Conservation (phyloP, 2,329 filamentous ascomycete species). For the Scleromitrula shiraiana region DNA sequence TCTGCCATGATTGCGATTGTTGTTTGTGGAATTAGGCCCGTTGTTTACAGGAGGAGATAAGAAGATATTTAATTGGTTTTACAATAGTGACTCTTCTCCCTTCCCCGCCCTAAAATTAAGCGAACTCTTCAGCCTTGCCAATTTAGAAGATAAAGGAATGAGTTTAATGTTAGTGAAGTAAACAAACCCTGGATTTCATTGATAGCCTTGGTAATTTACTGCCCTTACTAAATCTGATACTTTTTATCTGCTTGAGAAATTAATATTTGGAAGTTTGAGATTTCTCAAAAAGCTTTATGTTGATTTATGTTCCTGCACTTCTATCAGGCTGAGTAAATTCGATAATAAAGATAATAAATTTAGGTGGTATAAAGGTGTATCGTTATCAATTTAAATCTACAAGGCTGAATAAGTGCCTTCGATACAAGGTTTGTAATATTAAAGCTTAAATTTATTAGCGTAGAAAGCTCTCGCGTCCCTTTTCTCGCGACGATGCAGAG, state of each 20-base stretch:
- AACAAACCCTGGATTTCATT: too few relatives aligned
- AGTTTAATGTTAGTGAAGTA: too few relatives aligned
- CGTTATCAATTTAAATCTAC: background rate
- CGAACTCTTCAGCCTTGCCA: conserved; percentile 5
- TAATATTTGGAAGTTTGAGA: too few relatives aligned
- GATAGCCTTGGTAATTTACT: too few relatives aligned
- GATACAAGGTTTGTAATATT: conserved; percentile 5
- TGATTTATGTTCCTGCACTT: too few relatives aligned
- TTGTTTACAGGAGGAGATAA: background rate
- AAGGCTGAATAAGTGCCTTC: conserved; percentile 6
- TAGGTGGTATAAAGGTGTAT: background rate
- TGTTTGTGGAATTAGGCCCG: background rate
- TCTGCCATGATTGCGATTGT: conserved; percentile 17
- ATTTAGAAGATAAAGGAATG: too few relatives aligned
- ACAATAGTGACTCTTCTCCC: background rate
- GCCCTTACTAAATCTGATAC: background rate
- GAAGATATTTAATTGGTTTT: background rate
- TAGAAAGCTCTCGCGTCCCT: conserved; percentile 11
- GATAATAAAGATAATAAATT: too few relatives aligned
- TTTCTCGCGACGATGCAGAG: conserved; percentile 10
- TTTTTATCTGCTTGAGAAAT: too few relatives aligned
- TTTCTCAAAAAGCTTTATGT: too few relatives aligned
- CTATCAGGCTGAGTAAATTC: too few relatives aligned
- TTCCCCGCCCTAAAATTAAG: conserved; percentile 8
- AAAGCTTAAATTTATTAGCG: conserved; percentile 10